Evolutionary conservation across 31 red algal genomes (phyloP).

Genomic region (Pterothamnion heteromorphum): DNA sequence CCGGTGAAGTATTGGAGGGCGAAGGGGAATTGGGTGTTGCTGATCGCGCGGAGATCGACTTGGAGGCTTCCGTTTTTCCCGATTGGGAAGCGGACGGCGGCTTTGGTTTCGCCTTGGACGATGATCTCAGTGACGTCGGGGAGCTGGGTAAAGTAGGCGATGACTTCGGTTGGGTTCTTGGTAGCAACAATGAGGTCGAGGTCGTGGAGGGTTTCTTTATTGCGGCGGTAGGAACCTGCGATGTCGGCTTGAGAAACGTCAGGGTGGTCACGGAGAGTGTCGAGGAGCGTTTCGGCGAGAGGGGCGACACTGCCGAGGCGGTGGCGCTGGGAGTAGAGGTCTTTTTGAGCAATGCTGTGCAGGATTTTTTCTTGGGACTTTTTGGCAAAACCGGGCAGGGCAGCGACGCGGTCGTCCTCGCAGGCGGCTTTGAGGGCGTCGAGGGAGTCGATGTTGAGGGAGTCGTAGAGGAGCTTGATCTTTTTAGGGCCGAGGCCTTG

Average conservation of each 20-base stretch:
- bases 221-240: background rate
- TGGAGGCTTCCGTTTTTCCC: background rate
- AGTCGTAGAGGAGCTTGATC: background rate
- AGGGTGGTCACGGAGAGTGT: background rate
- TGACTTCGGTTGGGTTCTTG: background rate
- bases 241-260: background rate
- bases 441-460: background rate
- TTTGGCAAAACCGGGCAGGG: background rate
- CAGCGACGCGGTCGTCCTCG: background rate
- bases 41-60: background rate
- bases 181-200: background rate
- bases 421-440: background rate
- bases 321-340: background rate
- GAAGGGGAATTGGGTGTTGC: background rate
- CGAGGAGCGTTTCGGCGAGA: background rate
- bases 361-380: background rate
- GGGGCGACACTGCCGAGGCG: background rate
- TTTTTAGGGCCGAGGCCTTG: constrained; percentile 12
- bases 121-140: background rate
- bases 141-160: background rate
- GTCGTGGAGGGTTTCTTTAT: background rate
- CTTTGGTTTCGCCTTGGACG: background rate
- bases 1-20: constrained; percentile 12
- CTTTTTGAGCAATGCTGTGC: background rate
- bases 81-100: background rate